Base-by-base conservation (phyloP, 495 filamentous ascomycete genomes). In the Penicillium lagena region DNA sequence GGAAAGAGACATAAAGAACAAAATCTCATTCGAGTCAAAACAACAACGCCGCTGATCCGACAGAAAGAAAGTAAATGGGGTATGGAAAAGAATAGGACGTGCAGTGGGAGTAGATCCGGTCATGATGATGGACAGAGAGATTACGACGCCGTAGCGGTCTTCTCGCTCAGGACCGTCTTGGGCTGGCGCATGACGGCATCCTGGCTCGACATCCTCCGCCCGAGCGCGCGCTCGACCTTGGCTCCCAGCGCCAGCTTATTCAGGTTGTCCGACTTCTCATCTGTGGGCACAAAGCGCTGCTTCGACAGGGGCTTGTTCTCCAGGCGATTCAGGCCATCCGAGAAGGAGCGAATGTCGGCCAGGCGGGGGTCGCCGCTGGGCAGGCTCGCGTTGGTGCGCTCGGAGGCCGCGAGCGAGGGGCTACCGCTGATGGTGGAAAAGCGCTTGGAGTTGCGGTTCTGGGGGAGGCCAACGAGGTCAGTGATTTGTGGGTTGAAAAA, bases 161-260 rank as follows among this genome's bases (percentile, higher is more conserved):
- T 79, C 55, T 79, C 76, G 35, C 54, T 67, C 50, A 74, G 52
- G 42, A 71, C 22, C 22, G 22, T 22, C 22, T 22, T 71, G 7
- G 72, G 70, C 53, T 76, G 72, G 49, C 83, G 79, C 78, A 94
- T 91, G 45, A 87, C 81, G 37, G 93, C 94, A 64, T 98, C 93
- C 62, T 98, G 93, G 54, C 85, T 64, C 17, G 77, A 84, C 90
- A 97, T 94, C 53, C 93, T 80, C 54, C 93, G 74, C 43, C 81
- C 87, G 32, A 98, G 80, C 10, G 93, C 93, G 33, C 93, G 83
- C 61, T 98, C 93, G 34, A 97, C 77, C 68, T 96, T 97, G 33
- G 93, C 91, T 36, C 90, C 86, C 35, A 97, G 76, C 28, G 91
- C 91, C 45, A 97, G 72, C 68, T 96, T 95, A 66, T 82, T 87